Percentiles rank a stretch among this genome's conserved stretches.
phyloP scores from a whole-genome alignment of 2,329 filamentous ascomycete genomes.

The Xylaria sp. region DNA sequence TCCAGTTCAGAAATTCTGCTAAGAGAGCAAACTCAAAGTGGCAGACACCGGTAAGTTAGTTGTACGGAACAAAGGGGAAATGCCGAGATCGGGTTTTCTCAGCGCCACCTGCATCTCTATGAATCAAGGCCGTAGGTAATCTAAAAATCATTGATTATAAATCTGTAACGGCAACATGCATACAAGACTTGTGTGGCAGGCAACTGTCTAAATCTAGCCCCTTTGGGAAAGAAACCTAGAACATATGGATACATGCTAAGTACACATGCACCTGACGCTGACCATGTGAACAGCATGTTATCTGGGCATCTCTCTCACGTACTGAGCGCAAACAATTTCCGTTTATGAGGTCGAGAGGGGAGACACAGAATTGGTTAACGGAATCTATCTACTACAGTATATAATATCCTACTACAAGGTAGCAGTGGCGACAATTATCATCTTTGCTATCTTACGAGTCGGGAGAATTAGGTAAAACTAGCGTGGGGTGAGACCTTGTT shows the following conservation, averaged over 20 bases:
- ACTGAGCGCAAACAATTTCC: neutral
- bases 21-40: neutral
- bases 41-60: neutral
- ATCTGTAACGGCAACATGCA: constrained; percentile 1
- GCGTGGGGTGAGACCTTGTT: constrained; percentile 18
- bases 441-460: constrained; percentile 19
- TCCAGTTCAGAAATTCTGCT: neutral
- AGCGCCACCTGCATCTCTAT: neutral
- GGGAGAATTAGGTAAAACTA: constrained; percentile 24
- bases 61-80: neutral
- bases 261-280: neutral
- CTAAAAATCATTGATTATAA: constrained; percentile 25
- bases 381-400: neutral
- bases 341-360: neutral
- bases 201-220: neutral
- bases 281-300: neutral
- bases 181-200: no score
- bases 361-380: neutral
- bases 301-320: neutral
- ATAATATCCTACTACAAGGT: neutral
- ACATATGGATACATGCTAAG: neutral
- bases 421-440: constrained; percentile 12
- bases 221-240: neutral
- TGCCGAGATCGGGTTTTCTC: constrained; percentile 7
- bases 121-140: neutral